Conservation (phyloP, 1,284 basidiomycete species). For the Flammula alnicola region DNA sequence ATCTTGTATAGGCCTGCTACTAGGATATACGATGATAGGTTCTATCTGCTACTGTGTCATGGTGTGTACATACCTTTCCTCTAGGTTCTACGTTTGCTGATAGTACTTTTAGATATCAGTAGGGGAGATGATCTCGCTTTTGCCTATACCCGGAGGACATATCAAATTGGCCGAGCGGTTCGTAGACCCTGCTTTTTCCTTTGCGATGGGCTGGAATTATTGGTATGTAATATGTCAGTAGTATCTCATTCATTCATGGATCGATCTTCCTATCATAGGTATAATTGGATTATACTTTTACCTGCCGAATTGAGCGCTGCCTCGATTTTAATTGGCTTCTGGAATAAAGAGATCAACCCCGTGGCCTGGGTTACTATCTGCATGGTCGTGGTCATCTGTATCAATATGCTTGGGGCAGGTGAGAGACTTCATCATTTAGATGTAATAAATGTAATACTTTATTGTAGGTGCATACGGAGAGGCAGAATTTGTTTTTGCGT, state of each 20-base stretch:
- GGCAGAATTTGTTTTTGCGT: conserved; percentile 75
- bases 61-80: conserved; percentile 34
- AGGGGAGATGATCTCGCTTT: conserved; percentile 65
- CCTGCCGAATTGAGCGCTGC: conserved; percentile 84
- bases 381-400: conserved; percentile 72
- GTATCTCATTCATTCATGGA: no score
- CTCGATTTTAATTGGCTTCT: conserved; percentile 79
- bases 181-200: conserved; percentile 80
- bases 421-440: conserved; percentile 15
- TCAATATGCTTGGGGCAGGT: conserved; percentile 80
- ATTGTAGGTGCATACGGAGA: conserved; percentile 66
- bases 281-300: conserved; percentile 73
- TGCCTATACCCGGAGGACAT: conserved; percentile 77
- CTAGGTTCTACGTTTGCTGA: neutral
- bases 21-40: conserved; percentile 68
- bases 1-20: conserved; percentile 50
- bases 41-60: conserved; percentile 67
- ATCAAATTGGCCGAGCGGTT: conserved; percentile 82
- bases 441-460: neutral
- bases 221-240: conserved; percentile 47
- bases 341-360: conserved; percentile 64
- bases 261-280: conserved; percentile 32
- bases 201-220: conserved; percentile 86
- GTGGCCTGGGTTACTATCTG: conserved; percentile 80
- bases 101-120: conserved; percentile 31